Evolutionary conservation across 768 basidiomycete species (phyloP).

Genomic region (Boletus reticuloceps): DNA sequence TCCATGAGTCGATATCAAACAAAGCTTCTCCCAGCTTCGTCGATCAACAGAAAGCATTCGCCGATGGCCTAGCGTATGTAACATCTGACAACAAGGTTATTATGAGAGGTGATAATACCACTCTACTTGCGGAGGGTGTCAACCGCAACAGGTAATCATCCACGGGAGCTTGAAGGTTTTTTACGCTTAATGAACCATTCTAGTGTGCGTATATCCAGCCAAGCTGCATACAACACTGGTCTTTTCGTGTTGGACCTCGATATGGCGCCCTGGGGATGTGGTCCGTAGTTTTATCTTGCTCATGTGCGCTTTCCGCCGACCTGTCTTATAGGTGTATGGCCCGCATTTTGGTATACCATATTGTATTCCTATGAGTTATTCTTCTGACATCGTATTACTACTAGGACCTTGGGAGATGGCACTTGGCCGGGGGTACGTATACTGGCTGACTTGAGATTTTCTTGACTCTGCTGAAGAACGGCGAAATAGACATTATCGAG

Average conservation of each 20-base stretch:
- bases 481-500: conserved; percentile 83
- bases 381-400: conserved; percentile 4
- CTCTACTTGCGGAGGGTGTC: conserved; percentile 48
- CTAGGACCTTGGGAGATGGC: conserved; percentile 43
- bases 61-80: conserved; percentile 53
- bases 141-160: conserved; percentile 55
- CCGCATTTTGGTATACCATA: conserved; percentile 64
- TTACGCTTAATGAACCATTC: not conserved
- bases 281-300: conserved; percentile 31
- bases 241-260: conserved; percentile 83
- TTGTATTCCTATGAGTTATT: not conserved
- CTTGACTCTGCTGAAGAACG: conserved; percentile 43
- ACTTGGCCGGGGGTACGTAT: conserved; percentile 62
- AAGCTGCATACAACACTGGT: conserved; percentile 65
- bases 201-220: conserved; percentile 77
- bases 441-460: not conserved
- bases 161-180: not conserved
- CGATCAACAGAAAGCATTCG: conserved; percentile 50
- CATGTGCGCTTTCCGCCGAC: conserved; percentile 1
- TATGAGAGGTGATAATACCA: conserved; percentile 77
- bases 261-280: conserved; percentile 87
- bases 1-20: conserved; percentile 1
- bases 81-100: conserved; percentile 57
- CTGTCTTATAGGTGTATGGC: conserved; percentile 63
- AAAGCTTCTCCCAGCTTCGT: conserved; percentile 51